Base-by-base conservation (phyloP, 169 alveolate species). In the Eimeria tenella region DNA sequence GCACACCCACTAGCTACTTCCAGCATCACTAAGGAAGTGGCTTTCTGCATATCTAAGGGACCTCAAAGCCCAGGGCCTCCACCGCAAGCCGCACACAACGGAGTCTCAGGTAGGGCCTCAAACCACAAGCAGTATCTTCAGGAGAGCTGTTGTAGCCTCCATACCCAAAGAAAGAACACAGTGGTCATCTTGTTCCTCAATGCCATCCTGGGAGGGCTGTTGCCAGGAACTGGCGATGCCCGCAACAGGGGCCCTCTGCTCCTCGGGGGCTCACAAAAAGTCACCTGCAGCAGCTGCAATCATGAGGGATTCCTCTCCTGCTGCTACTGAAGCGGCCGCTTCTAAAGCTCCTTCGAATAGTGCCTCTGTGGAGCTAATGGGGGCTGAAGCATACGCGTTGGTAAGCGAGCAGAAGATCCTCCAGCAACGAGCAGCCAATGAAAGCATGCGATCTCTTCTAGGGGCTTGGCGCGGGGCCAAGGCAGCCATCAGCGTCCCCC, bases 321-420 rank as follows among this genome's bases (percentile, higher is more conserved):
- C 87, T 49, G 68, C 87, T 11, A 65, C 9, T 4, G 9, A 62
- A 52, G 87, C 68, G 9, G 73, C 70, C 3, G 55, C 88, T 21
- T 4, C 19, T 55, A 17, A 10, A 13, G 68, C 68, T 58, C 68
- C 68, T 3, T 17, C 19, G 21, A 17, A 10, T 10, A 17, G 19
- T 10, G 71, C 49, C 21, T 52, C 88, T 52, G 49, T 79, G 13
- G 52, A n/a, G 56, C 65, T 25, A 4, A 79, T 79, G 8, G 88
- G 88, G 71, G 88, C 88, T 3, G 88, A 79, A 17, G 88, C 88
- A 8, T 79, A 79, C 53, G 10, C 52, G 17, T 17, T 17, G 53
- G 13, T 52, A 19, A n/a, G 52, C 23, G 11, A 25, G 6, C 21
- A 79, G 5, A 68, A 79, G 65, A 23, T 79, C 9, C 56, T 13